These are phyloP conservation scores for Polytrichum formosum DNA, from an alignment of 225 moss, liverwort and hornwort species.

Conservation along the genomic window DNA sequence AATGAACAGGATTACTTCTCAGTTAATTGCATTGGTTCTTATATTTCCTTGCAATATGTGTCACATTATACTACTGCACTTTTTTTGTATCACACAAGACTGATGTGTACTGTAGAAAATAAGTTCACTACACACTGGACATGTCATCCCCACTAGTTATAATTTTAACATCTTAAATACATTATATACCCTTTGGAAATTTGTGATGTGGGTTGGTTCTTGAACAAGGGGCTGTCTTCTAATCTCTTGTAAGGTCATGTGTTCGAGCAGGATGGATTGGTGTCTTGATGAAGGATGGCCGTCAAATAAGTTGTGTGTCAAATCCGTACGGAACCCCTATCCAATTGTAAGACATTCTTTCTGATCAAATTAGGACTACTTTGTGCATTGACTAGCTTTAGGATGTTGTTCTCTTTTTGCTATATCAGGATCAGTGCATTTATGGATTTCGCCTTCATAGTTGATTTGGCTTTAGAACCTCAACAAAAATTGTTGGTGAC, in stretches of 20 bases:
- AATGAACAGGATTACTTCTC: neutral
- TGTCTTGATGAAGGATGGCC: slow-evolving; percentile 7
- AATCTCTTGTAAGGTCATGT: neutral
- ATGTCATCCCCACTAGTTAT: neutral
- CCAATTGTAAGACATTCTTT: slow-evolving; percentile 4
- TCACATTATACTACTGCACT: too few relatives aligned
- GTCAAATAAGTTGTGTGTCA: neutral
- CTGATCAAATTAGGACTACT: neutral
- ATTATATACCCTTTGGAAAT: too few relatives aligned
- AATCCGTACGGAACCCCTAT: slow-evolving; percentile 1
- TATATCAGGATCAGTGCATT: neutral
- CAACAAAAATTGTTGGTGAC: too few relatives aligned
- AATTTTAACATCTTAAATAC: too few relatives aligned
- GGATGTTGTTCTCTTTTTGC: neutral
- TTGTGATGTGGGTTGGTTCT: too few relatives aligned
- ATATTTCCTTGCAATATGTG: neutral
- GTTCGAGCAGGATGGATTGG: slow-evolving; percentile 6
- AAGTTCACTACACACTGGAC: neutral
- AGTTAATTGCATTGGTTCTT: neutral
- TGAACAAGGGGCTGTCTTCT: too few relatives aligned
- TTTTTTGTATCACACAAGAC: too few relatives aligned
- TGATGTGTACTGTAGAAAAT: too few relatives aligned
- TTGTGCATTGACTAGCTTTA: neutral
- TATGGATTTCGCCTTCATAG: neutral
- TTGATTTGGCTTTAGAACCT: neutral